Conservation (phyloP, 768 basidiomycete genomes). For the Lentinula sp. region DNA sequence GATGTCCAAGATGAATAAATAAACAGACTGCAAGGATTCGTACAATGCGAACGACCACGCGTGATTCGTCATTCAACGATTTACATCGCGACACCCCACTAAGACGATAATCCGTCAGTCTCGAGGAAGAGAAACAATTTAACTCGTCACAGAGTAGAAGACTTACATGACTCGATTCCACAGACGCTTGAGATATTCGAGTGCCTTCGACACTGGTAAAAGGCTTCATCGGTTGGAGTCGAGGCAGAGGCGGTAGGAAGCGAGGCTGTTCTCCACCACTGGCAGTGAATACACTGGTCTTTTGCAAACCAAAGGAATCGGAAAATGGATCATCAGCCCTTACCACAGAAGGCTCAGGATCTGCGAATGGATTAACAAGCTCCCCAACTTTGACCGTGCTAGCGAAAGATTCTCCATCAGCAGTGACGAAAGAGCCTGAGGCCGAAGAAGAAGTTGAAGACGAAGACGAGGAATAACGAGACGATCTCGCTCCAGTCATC, state of each 20-base stretch:
- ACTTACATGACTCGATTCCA: neutral
- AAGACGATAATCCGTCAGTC: neutral
- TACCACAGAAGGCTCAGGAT: neutral
- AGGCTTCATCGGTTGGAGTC: neutral
- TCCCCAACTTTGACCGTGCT: neutral
- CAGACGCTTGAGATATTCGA: neutral
- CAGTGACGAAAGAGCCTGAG: neutral
- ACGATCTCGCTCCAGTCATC: neutral
- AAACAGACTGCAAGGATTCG: too few species aligned
- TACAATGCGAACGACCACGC: too few species aligned
- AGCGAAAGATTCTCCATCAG: neutral
- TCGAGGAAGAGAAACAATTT: too few species aligned
- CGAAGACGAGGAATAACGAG: neutral
- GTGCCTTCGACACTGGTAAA: neutral
- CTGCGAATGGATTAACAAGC: neutral
- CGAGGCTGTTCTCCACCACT: neutral
- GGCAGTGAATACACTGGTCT: neutral
- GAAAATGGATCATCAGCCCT: neutral
- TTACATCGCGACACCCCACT: slow-evolving; percentile 4
- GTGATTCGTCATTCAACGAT: neutral
- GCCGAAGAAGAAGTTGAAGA: neutral
- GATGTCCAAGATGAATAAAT: too few species aligned
- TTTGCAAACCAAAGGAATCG: neutral
- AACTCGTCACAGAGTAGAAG: neutral
- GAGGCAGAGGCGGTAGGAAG: neutral